Percentiles rank a stretch among this genome's conserved stretches.
Conservation (phyloP, 768 basidiomycete species). For the Kwoniella dendrophila region DNA sequence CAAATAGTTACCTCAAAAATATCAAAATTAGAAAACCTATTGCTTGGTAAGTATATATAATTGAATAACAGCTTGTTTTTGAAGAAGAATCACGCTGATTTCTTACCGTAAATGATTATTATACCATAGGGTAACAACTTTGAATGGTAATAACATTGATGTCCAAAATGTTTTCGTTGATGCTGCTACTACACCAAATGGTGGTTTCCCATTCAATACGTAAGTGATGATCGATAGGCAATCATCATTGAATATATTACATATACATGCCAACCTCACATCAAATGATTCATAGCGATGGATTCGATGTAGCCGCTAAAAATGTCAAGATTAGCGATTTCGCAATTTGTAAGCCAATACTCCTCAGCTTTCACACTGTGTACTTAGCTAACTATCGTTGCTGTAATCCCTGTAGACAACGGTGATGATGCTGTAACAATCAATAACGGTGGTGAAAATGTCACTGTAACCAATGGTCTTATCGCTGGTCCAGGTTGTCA, state of each 20-base stretch:
- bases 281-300: conserved; percentile 24
- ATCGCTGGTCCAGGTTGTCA: conserved; percentile 61
- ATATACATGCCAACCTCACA: not conserved
- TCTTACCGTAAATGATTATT: not conserved
- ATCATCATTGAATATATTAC: not conserved
- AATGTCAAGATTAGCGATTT: conserved; percentile 47
- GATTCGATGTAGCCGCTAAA: conserved; percentile 40
- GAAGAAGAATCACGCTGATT: not conserved
- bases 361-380: not conserved
- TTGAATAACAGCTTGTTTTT: not conserved
- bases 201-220: conserved; percentile 46
- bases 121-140: conserved; percentile 42
- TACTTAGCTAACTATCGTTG: not conserved
- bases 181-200: conserved; percentile 24
- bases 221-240: no score
- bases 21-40: conserved; percentile 62
- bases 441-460: conserved; percentile 60
- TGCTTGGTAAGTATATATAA: conserved; percentile 59
- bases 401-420: conserved; percentile 50
- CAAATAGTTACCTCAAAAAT: conserved; percentile 57
- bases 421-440: conserved; percentile 63
- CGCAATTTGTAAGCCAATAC: conserved; percentile 48
- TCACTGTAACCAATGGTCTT: conserved; percentile 60
- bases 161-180: conserved; percentile 39
- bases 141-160: conserved; percentile 44